Evolutionary conservation across 768 basidiomycete genomes (phyloP), one percentile per base, ranked within the genome.

Genomic region (Tulasnella sp.): DNA sequence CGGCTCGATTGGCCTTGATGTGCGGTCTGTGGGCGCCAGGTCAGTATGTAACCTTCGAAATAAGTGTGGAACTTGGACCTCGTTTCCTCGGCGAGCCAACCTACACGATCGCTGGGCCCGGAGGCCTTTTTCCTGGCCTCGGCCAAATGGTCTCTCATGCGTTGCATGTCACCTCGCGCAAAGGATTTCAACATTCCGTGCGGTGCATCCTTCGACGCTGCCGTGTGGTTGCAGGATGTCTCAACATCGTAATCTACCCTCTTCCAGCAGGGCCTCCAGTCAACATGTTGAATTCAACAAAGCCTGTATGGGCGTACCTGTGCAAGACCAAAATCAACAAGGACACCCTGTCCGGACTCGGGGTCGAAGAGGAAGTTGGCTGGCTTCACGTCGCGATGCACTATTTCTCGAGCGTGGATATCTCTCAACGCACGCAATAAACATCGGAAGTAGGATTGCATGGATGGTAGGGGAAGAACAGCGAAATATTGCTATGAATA

Each of bases 381-480:
- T 19, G 94, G 93, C 67, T 98, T 98, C 64, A 98, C 88, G 69
- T 98, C 94, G 42, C 94, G 87, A 68, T 98, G 94, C 50, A 98
- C 87, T 64, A 98, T 84, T 4, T 79, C 79, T 52, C 91, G 76
- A 9, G 80, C 72, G 67, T 98, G 93, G 23, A 91, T 84, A 65
- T 94, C 91, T 46, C 85, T 80, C 53, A 98, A 69, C 2, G 88
- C 93, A 40, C 87, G 84, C 67, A 98, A 82, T 69, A 99, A 80
- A 66, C 87, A 91, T 34, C 85, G 80, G 63, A 98, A 82, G 71
- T 98, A 99, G 41, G 79, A 72, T 66, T 85, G 88, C 48, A 97
- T 80, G 19, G 83, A 81, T 17, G 75, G 73, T 62, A 91, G 78
- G 19, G 90, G 79, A 25, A 96, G 75, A 2, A 69, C 70, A 36